Conservation (phyloP, 805 yeast species). For the Candida insectorum region DNA sequence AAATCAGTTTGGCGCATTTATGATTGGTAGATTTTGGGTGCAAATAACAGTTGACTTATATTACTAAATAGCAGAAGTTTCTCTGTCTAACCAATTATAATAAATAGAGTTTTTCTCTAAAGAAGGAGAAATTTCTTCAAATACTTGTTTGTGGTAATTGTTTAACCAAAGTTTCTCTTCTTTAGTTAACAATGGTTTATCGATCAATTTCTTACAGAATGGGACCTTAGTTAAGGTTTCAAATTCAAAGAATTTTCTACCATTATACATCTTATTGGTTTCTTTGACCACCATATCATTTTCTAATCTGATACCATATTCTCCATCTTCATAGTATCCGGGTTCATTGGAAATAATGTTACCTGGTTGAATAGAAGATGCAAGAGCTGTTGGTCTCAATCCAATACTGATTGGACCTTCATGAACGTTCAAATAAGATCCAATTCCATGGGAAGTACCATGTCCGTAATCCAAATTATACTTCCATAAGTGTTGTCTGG, state of each 20-base stretch:
- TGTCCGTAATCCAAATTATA: conserved; percentile 58
- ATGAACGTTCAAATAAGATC: conserved; percentile 59
- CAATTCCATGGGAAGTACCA: conserved; percentile 66
- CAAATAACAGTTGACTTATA: not conserved
- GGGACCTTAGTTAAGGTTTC: conserved; percentile 87
- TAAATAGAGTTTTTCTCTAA: conserved; percentile 37
- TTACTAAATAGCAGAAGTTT: conserved; percentile 16
- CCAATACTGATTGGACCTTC: conserved; percentile 66
- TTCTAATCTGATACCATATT: conserved; percentile 57
- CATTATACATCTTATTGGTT: conserved; percentile 45
- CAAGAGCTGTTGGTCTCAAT: conserved; percentile 47
- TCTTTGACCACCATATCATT: conserved; percentile 48
- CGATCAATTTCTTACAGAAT: conserved; percentile 70
- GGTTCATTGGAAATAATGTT: conserved; percentile 60
- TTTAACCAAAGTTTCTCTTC: conserved; percentile 73
- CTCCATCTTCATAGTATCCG: conserved; percentile 58
- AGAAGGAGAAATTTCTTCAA: conserved; percentile 43
- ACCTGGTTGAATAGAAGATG: conserved; percentile 45
- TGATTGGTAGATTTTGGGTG: not conserved
- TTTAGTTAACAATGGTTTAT: conserved; percentile 47
- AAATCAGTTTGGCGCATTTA: not conserved
- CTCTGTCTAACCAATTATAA: conserved; percentile 50
- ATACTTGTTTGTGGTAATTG: conserved; percentile 56
- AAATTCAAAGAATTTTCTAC: conserved; percentile 59
- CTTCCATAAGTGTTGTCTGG: conserved; percentile 57